Percentiles rank a stretch among this genome's conserved stretches.
These are phyloP conservation scores for Asparagopsis taxiformis DNA, from an alignment of 31 red algal genomes.

Conservation along the genomic window DNA sequence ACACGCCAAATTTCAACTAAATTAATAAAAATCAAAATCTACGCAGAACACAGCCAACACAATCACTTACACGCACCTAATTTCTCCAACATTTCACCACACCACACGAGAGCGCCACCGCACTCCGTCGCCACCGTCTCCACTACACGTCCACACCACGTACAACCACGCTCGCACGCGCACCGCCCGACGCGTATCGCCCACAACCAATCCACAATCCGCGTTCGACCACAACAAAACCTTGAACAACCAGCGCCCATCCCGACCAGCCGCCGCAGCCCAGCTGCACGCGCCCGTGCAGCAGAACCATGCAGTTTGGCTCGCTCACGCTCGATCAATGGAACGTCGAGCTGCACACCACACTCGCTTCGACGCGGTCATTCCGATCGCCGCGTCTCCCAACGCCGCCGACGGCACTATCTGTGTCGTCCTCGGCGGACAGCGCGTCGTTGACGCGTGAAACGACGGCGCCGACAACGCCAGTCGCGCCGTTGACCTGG, in stretches of 20 bases:
- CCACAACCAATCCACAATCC: no score
- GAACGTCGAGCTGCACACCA: background rate
- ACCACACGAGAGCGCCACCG: no score
- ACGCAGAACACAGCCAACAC: no score
- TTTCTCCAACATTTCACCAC: no score
- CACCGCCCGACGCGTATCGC: no score
- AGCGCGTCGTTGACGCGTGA: background rate
- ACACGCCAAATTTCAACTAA: no score
- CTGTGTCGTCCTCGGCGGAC: background rate
- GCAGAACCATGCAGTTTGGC: constrained; percentile 55
- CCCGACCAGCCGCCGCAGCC: background rate
- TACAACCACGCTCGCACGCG: background rate
- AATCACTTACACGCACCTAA: no score
- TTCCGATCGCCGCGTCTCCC: constrained; percentile 13
- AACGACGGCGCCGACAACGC: background rate
- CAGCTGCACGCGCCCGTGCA: background rate
- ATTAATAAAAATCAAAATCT: no score
- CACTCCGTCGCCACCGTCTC: no score
- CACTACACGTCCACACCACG: no score
- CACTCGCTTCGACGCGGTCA: background rate
- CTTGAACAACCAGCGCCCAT: background rate
- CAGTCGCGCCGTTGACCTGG: constrained; percentile 34
- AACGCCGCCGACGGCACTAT: constrained; percentile 4
- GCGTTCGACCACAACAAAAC: no score
- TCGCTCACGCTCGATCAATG: constrained; percentile 59